Evolutionary conservation across 441 rosid genomes (phyloP).

Genomic region (Theobroma grandiflorum): DNA sequence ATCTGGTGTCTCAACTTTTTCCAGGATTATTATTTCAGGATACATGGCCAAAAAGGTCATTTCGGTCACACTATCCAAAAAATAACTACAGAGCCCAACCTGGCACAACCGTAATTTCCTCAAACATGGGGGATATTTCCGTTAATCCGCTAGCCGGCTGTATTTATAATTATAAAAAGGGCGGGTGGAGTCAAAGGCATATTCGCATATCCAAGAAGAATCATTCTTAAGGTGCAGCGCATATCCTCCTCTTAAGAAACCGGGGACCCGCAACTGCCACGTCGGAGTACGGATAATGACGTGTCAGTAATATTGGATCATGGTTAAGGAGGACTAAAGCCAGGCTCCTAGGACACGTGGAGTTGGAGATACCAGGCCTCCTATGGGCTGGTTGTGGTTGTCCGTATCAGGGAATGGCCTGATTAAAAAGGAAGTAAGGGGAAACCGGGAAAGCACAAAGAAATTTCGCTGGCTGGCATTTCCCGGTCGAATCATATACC

Average conservation of each 20-base stretch:
- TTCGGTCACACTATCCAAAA: slow-evolving; percentile 15
- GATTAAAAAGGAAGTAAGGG: neutral
- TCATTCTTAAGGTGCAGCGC: slow-evolving; percentile 45
- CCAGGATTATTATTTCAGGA: neutral
- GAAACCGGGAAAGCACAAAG: neutral
- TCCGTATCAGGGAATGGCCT: neutral
- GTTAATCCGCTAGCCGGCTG: slow-evolving; percentile 17
- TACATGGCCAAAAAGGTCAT: slow-evolving; percentile 29
- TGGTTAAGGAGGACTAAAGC: neutral
- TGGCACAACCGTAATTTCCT: neutral
- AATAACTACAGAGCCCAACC: neutral
- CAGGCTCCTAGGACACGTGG: neutral
- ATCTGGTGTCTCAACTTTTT: neutral
- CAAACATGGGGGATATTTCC: neutral
- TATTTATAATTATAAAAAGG: neutral
- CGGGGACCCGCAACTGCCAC: slow-evolving; percentile 29
- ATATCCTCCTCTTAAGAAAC: slow-evolving; percentile 36
- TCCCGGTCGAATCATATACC: neutral
- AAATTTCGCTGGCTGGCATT: neutral
- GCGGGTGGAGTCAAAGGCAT: slow-evolving; percentile 42
- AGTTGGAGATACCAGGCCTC: neutral
- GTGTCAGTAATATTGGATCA: slow-evolving; percentile 23
- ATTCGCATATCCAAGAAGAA: slow-evolving; percentile 70
- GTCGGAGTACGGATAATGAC: slow-evolving; percentile 32
- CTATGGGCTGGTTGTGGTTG: too few species aligned